phyloP scores from a whole-genome alignment of 768 basidiomycete genomes.

The Leccinellum albellum region DNA sequence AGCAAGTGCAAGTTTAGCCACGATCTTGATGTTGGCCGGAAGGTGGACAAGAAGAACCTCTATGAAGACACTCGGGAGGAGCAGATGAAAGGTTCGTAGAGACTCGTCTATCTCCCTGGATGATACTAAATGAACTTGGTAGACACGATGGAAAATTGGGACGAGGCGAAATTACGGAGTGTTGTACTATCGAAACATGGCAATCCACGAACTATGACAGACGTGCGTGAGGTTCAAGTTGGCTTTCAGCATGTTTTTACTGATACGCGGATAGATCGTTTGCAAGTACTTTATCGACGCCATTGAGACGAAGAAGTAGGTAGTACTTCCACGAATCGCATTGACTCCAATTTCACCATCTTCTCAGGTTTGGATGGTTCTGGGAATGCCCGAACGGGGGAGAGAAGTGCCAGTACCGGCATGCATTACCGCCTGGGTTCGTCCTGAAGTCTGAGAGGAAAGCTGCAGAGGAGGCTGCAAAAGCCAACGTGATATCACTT shows the following conservation, averaged over 20 bases:
- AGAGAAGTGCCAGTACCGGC: slow-evolving; percentile 87
- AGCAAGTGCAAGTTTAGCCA: slow-evolving; percentile 97
- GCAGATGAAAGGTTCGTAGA: slow-evolving; percentile 60
- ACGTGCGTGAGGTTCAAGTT: slow-evolving; percentile 45
- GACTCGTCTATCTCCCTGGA: neutral
- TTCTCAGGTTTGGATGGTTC: slow-evolving; percentile 81
- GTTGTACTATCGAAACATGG: slow-evolving; percentile 87
- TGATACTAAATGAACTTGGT: neutral
- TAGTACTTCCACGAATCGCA: neutral
- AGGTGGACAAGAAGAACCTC: slow-evolving; percentile 92
- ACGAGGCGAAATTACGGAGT: slow-evolving; percentile 86
- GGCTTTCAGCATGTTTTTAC: neutral
- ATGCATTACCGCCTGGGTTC: slow-evolving; percentile 94
- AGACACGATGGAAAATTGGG: slow-evolving; percentile 99
- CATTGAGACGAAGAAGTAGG: slow-evolving; percentile 82
- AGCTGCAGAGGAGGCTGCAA: slow-evolving; percentile 85
- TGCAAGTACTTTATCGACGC: slow-evolving; percentile 98
- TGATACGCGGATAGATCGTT: slow-evolving; percentile 63
- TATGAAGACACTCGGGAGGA: slow-evolving; percentile 88
- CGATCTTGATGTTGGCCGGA: slow-evolving; percentile 81
- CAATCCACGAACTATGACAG: slow-evolving; percentile 88
- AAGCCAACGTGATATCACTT: slow-evolving; percentile 82
- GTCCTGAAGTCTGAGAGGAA: slow-evolving; percentile 93
- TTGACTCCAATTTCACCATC: neutral
- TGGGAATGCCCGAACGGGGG: slow-evolving; percentile 88